Base-by-base conservation (phyloP, 495 filamentous ascomycete genomes). In the Penicillium roqueforti region DNA sequence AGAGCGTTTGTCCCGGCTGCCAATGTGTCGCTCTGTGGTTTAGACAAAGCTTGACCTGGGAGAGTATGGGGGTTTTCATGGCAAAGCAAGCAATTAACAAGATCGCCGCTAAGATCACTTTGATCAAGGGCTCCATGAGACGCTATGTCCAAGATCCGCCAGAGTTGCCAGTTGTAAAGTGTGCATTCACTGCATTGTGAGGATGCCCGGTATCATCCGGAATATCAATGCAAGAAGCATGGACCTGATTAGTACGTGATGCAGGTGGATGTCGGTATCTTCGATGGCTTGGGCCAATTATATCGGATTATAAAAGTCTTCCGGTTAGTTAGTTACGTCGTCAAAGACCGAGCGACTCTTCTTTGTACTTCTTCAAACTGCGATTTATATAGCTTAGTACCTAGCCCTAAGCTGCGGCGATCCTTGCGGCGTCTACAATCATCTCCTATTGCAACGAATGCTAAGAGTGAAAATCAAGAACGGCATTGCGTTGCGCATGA, bases 341-440 rank as follows among this genome's bases (percentile, higher is more conserved):
- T 36, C 14, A 34, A n/a, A 34, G 14, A 34, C 13, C 32, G 6
- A 36, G 6, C 16, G n/a, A 16, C n/a, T 36, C 32, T 34, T 32
- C 29, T 32, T 34, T n/a, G 7, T 34, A 34, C 32, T 32, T n/a
- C 32, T 32, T 16, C 5, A 16, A n/a, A 3, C 6, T 36, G n/a
- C n/a, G n/a, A n/a, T n/a, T n/a, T n/a, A n/a, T n/a, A 29, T 53
- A 57, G 1, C 14, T 6, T 11, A 32, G 13, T 7, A n/a, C n/a
- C n/a, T n/a, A n/a, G n/a, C n/a, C 32, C 14, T 36, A 8, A 36
- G 5, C 32, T 6, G 32, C 8, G n/a, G n/a, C n/a, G n/a, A 36
- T 3, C 1, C 14, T 75, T 44, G 71, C 74, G 46, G 69, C 76
- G 8, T 56, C 74, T 6, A 72, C 66, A 1, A 69, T 71, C 39